These are phyloP conservation scores for Lasiosphaeria miniovina DNA, from an alignment of 495 filamentous ascomycete genomes.

Conservation along the genomic window DNA sequence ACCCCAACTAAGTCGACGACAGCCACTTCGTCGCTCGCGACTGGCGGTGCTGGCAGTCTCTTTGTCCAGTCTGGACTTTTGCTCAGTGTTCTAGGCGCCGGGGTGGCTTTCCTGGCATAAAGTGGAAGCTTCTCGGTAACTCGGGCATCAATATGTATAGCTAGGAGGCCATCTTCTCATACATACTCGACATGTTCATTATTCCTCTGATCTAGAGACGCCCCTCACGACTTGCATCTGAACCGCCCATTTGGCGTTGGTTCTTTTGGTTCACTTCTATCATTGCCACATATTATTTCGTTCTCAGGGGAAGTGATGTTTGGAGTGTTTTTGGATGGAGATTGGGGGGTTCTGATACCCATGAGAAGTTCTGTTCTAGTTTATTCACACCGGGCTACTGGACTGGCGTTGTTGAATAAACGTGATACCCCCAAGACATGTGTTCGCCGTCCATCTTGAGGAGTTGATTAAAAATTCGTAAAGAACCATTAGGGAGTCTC, in stretches of 20 bases:
- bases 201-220: background rate
- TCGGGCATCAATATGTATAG: conserved; percentile 1
- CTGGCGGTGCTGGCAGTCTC: conserved; percentile 33
- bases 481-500: background rate
- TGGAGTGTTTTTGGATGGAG: conserved; percentile 21
- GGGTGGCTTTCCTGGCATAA: conserved; percentile 43
- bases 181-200: conserved; percentile 3
- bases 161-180: conserved; percentile 3
- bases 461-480: conserved; percentile 5
- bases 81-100: conserved; percentile 40
- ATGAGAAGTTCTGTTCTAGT: conserved; percentile 4
- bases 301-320: conserved; percentile 23
- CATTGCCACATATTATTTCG: conserved; percentile 21
- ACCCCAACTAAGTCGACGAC: conserved; percentile 15
- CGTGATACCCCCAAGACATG: conserved; percentile 9
- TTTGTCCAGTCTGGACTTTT: conserved; percentile 41
- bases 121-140: background rate
- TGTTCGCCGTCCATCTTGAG: conserved; percentile 8
- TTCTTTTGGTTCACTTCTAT: conserved; percentile 19
- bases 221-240: conserved; percentile 21
- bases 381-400: conserved; percentile 22
- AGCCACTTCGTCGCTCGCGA: conserved; percentile 22
- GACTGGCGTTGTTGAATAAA: conserved; percentile 25
- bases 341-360: conserved; percentile 20
- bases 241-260: conserved; percentile 12